phyloP scores from a whole-genome alignment of 768 basidiomycete genomes.

The Tephrocybe sp. region DNA sequence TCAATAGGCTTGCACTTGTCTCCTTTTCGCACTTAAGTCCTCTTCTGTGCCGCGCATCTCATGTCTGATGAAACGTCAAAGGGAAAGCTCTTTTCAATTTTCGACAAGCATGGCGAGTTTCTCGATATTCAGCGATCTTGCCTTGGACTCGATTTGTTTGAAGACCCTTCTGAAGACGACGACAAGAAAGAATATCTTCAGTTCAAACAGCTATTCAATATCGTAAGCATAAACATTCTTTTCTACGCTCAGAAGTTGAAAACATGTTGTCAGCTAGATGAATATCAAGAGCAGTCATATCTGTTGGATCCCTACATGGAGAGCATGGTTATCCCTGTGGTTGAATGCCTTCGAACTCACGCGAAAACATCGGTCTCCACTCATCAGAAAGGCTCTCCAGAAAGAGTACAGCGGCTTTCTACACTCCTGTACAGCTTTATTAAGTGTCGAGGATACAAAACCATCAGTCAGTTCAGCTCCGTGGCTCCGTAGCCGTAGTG shows the following conservation, averaged over 20 bases:
- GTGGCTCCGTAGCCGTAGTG: not conserved
- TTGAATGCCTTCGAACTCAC: constrained; percentile 57
- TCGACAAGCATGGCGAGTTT: constrained; percentile 64
- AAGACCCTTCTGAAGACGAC: constrained; percentile 40
- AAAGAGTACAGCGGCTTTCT: constrained; percentile 51
- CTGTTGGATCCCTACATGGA: constrained; percentile 90
- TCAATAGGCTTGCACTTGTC: not conserved
- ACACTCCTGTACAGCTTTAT: constrained; percentile 73
- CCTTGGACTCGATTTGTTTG: constrained; percentile 43
- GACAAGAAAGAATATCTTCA: constrained; percentile 37
- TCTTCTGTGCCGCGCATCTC: not conserved
- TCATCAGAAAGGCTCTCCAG: constrained; percentile 25
- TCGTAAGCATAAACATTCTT: constrained; percentile 40
- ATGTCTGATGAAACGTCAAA: constrained; percentile 40
- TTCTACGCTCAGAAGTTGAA: not conserved
- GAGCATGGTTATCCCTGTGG: constrained; percentile 69
- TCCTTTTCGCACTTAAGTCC: not conserved
- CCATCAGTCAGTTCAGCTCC: constrained; percentile 64
- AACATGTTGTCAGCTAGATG: constrained; percentile 57
- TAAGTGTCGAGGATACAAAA: constrained; percentile 89
- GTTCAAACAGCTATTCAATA: constrained; percentile 41
- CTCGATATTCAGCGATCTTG: constrained; percentile 47
- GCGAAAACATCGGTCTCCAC: constrained; percentile 39
- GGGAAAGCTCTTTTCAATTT: constrained; percentile 47
- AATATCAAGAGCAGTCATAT: constrained; percentile 92